These are phyloP conservation scores for Metarhizium guizhouense DNA, from an alignment of 2,329 filamentous ascomycete genomes.

Conservation along the genomic window DNA sequence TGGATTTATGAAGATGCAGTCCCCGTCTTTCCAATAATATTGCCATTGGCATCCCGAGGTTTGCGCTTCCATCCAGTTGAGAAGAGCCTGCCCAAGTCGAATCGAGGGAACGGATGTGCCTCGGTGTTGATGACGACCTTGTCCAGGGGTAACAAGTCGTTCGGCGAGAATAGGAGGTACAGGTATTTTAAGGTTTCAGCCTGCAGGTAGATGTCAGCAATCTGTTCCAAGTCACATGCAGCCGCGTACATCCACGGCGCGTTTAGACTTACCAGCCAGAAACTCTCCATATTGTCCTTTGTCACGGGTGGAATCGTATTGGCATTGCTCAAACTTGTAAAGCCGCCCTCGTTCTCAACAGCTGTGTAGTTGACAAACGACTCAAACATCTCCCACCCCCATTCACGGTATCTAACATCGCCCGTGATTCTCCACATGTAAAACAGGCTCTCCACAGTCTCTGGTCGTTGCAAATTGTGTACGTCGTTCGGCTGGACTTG, in stretches of 20 bases:
- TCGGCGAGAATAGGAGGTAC: conserved; percentile 83
- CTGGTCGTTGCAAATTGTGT: conserved; percentile 90
- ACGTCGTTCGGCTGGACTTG: conserved; percentile 70
- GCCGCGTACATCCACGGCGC: background rate
- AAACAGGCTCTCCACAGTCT: conserved; percentile 92
- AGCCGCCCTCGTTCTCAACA: conserved; percentile 69
- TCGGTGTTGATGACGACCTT: conserved; percentile 93
- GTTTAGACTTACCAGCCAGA: conserved; percentile 70
- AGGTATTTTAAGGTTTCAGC: conserved; percentile 98
- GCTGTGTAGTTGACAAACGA: conserved; percentile 80
- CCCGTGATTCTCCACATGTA: conserved; percentile 99
- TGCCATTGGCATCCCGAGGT: conserved; percentile 41
- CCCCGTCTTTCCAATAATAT: conserved; percentile 19
- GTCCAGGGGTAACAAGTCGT: conserved; percentile 75
- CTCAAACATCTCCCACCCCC: conserved; percentile 98
- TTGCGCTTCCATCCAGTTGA: conserved; percentile 75
- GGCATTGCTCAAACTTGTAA: conserved; percentile 72
- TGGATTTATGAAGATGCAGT: background rate
- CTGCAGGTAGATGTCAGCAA: conserved; percentile 28
- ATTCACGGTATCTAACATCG: conserved; percentile 80
- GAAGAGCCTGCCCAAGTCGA: conserved; percentile 70
- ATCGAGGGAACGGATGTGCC: conserved; percentile 81
- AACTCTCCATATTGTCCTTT: conserved; percentile 96
- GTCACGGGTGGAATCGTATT: conserved; percentile 57
- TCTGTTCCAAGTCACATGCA: background rate